Conservation (phyloP, 2,329 filamentous ascomycete genomes). For the Berkeleyomyces rouxiae region DNA sequence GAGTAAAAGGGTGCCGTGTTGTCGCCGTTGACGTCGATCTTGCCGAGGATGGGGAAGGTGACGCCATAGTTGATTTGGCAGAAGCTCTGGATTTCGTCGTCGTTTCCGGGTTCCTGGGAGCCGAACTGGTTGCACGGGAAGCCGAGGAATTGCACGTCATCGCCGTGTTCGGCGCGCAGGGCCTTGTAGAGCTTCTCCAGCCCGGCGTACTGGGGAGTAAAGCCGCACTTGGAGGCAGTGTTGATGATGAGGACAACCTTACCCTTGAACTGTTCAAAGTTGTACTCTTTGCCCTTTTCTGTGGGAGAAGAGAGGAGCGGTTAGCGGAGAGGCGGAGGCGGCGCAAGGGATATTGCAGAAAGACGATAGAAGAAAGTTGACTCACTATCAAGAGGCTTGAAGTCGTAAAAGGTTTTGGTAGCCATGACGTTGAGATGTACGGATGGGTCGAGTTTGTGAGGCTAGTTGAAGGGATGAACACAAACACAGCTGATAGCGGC, state of each 20-base stretch:
- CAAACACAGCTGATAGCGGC: no score
- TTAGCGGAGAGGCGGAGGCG: not conserved
- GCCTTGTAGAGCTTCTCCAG: slow-evolving; percentile 82
- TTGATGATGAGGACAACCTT: slow-evolving; percentile 96
- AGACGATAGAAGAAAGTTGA: slow-evolving; percentile 16
- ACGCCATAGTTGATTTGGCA: slow-evolving; percentile 93
- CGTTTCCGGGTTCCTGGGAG: slow-evolving; percentile 67
- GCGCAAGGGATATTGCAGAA: not conserved
- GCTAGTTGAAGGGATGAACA: not conserved
- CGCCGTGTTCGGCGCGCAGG: slow-evolving; percentile 49
- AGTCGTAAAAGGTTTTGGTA: slow-evolving; percentile 51
- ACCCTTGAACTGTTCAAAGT: slow-evolving; percentile 57
- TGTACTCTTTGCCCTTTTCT: slow-evolving; percentile 48
- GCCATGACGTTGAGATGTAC: not conserved
- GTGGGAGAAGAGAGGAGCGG: slow-evolving; percentile 5
- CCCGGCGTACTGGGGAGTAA: slow-evolving; percentile 86
- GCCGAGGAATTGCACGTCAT: slow-evolving; percentile 74
- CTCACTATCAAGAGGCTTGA: slow-evolving; percentile 68
- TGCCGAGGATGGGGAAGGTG: slow-evolving; percentile 76
- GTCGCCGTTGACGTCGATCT: slow-evolving; percentile 86
- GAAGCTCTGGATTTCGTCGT: slow-evolving; percentile 67
- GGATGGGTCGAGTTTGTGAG: not conserved
- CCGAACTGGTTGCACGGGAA: slow-evolving; percentile 99
- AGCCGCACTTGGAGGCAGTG: slow-evolving; percentile 96
- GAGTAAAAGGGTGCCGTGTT: slow-evolving; percentile 62